These are phyloP conservation scores for Naumovozyma castellii DNA, from an alignment of 805 yeast genomes.

Conservation along the genomic window DNA sequence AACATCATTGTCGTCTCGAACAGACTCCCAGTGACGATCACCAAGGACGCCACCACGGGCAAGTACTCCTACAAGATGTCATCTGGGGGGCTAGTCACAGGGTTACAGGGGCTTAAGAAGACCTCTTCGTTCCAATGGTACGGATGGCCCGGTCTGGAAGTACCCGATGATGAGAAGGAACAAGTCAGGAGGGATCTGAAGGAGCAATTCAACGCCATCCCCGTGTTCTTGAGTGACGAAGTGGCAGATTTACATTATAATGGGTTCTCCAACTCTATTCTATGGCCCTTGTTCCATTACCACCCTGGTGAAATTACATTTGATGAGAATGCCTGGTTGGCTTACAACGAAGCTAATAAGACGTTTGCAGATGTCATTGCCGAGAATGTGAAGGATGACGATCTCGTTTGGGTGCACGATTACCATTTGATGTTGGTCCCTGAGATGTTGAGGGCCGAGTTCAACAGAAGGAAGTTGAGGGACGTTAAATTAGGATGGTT, in stretches of 20 bases:
- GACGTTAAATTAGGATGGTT: slow-evolving; percentile 81
- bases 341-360: slow-evolving; percentile 83
- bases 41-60: slow-evolving; percentile 45
- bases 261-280: slow-evolving; percentile 84
- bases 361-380: slow-evolving; percentile 67
- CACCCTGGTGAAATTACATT: slow-evolving; percentile 98
- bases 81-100: slow-evolving; percentile 93
- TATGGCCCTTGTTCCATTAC: slow-evolving; percentile 96
- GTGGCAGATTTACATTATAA: slow-evolving; percentile 92
- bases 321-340: slow-evolving; percentile 95
- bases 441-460: slow-evolving; percentile 60
- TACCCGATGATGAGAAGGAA: slow-evolving; percentile 63
- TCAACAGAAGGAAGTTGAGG: slow-evolving; percentile 35
- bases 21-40: slow-evolving; percentile 87
- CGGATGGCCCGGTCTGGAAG: slow-evolving; percentile 93
- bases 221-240: slow-evolving; percentile 76
- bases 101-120: slow-evolving; percentile 79
- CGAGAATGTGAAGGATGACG: slow-evolving; percentile 64
- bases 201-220: slow-evolving; percentile 75
- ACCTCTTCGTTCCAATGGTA: slow-evolving; percentile 83
- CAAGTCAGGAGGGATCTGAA: slow-evolving; percentile 61
- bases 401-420: slow-evolving; percentile 93
- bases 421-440: slow-evolving; percentile 93
- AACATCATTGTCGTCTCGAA: slow-evolving; percentile 87
- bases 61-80: slow-evolving; percentile 79